These are phyloP conservation scores for Suillus occidentalis DNA, from an alignment of 768 basidiomycete genomes.

Conservation along the genomic window DNA sequence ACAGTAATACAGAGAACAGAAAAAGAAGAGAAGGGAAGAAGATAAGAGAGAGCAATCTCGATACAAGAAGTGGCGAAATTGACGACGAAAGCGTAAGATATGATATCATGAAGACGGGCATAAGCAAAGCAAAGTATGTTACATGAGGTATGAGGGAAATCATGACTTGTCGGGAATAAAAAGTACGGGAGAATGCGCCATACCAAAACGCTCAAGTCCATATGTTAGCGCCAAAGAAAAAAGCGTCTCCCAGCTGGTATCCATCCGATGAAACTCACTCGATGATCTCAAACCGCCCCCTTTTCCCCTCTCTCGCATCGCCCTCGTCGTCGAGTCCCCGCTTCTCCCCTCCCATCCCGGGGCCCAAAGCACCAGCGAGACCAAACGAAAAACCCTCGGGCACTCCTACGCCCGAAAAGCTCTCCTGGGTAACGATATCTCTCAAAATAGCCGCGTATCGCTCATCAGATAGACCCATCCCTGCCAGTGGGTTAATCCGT, in stretches of 20 bases:
- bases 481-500: constrained; percentile 79
- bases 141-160: constrained; percentile 1
- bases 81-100: constrained; percentile 4
- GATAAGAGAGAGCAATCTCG: background rate
- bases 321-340: constrained; percentile 38
- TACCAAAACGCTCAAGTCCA: constrained; percentile 1
- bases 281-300: constrained; percentile 60
- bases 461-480: constrained; percentile 86
- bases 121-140: constrained; percentile 3
- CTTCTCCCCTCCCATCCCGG: constrained; percentile 28
- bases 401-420: constrained; percentile 46
- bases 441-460: constrained; percentile 81
- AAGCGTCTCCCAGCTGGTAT: background rate
- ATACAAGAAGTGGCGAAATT: constrained; percentile 3
- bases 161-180: background rate
- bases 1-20: constrained; percentile 6
- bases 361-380: constrained; percentile 11
- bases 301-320: constrained; percentile 47
- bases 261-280: constrained; percentile 38
- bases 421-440: constrained; percentile 67
- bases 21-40: constrained; percentile 4
- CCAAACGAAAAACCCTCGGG: constrained; percentile 27
- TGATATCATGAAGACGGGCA: constrained; percentile 14
- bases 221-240: background rate
- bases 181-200: background rate